Conservation (phyloP, 1,284 basidiomycete genomes). For the Phellopilus nigrolimitatus region DNA sequence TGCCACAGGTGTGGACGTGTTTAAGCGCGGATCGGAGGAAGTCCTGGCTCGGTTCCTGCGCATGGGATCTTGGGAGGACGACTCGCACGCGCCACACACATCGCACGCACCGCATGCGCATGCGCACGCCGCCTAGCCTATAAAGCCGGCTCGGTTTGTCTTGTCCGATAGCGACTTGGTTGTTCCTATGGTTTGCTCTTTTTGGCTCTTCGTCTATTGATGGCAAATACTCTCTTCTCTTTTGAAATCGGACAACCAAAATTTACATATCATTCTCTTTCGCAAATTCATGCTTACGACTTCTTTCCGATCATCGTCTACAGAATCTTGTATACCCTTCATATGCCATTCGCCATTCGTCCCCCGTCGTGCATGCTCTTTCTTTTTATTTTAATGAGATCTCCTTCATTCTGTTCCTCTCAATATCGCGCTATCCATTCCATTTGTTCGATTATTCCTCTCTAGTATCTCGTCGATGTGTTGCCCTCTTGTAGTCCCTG, state of each 20-base stretch:
- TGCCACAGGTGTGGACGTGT: conserved; percentile 70
- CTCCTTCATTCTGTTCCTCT: not conserved
- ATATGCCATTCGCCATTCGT: not conserved
- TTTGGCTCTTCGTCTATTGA: too few species aligned
- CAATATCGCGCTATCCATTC: not conserved
- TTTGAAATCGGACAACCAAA: not conserved
- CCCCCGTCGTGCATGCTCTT: too few species aligned
- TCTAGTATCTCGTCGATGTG: not conserved
- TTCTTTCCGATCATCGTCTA: not conserved
- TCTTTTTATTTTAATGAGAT: not conserved
- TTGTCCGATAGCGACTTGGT: too few species aligned
- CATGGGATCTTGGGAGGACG: conserved; percentile 63
- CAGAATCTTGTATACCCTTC: not conserved
- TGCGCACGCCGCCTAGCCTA: not conserved
- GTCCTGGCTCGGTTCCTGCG: conserved; percentile 74
- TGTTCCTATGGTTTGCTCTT: too few species aligned
- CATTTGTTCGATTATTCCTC: not conserved
- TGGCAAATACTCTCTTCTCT: not conserved
- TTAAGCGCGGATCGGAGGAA: conserved; percentile 80
- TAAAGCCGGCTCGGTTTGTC: too few species aligned
- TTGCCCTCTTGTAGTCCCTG: not conserved
- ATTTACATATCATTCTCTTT: not conserved
- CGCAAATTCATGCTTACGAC: conserved; percentile 1
- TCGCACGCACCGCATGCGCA: not conserved
- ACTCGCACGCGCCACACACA: not conserved